Conservation (phyloP, 2,329 filamentous ascomycete genomes). For the Nectriaceae sp. region DNA sequence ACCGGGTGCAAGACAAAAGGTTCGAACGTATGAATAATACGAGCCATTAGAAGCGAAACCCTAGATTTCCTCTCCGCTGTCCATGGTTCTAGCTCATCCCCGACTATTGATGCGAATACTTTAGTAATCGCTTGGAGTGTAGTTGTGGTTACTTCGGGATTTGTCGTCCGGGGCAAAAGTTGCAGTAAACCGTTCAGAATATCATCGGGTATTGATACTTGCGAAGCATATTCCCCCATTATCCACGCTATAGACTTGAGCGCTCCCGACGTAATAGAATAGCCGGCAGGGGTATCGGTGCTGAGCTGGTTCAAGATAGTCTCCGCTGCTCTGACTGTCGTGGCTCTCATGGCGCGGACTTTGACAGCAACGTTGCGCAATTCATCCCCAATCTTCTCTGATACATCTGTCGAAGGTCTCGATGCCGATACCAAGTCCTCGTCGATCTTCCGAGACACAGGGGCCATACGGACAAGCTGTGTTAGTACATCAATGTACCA, state of each 20-base stretch:
- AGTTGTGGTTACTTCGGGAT: constrained; percentile 70
- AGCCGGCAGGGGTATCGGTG: constrained; percentile 54
- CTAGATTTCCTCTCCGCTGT: constrained; percentile 72
- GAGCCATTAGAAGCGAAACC: constrained; percentile 75
- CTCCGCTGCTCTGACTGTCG: constrained; percentile 83
- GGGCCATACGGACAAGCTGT: constrained; percentile 77
- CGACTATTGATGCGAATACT: constrained; percentile 73
- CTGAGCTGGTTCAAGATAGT: constrained; percentile 65
- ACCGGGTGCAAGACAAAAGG: constrained; percentile 78
- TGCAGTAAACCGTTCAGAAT: constrained; percentile 76
- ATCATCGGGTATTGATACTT: constrained; percentile 69
- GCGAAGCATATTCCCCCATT: constrained; percentile 82
- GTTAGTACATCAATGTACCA: constrained; percentile 95
- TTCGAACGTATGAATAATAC: constrained; percentile 81
- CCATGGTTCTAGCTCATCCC: constrained; percentile 67
- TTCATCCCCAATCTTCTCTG: constrained; percentile 78
- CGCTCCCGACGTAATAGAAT: constrained; percentile 62
- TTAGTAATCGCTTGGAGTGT: constrained; percentile 86
- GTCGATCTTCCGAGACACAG: constrained; percentile 44
- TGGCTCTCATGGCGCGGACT: constrained; percentile 77
- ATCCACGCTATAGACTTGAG: constrained; percentile 82
- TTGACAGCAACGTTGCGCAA: constrained; percentile 89
- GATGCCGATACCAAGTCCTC: constrained; percentile 36
- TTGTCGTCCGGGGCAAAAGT: constrained; percentile 54
- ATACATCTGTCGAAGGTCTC: constrained; percentile 48